These are phyloP conservation scores for Abrus precatorius DNA, from an alignment of 306 rosid genomes.

Conservation along the genomic window DNA sequence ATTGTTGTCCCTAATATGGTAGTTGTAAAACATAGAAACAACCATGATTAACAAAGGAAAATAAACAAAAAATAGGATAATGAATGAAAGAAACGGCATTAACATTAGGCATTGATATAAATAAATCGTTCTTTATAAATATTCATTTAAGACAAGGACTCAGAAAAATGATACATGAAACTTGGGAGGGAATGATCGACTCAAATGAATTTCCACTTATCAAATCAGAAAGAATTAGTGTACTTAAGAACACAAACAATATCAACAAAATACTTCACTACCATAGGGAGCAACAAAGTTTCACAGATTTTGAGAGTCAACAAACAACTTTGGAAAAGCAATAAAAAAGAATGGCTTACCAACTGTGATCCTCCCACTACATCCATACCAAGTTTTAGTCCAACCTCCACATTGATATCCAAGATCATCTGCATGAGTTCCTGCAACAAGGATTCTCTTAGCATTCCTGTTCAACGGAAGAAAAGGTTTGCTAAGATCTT, in stretches of 20 bases:
- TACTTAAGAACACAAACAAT: not conserved
- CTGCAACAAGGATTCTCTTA: conserved; percentile 77
- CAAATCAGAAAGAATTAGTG: conserved; percentile 6
- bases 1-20: conserved; percentile 75
- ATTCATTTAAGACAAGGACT: not conserved
- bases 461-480: conserved; percentile 80
- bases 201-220: conserved; percentile 28
- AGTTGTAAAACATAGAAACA: conserved; percentile 23
- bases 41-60: not conserved
- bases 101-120: not conserved
- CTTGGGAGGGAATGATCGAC: not conserved
- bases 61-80: conserved; percentile 5
- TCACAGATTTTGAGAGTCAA: conserved; percentile 12
- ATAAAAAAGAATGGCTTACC: conserved; percentile 56
- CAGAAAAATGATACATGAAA: conserved; percentile 9
- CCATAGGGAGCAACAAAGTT: conserved; percentile 18
- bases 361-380: conserved; percentile 69
- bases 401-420: conserved; percentile 97
- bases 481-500: conserved; percentile 66
- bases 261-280: not conserved
- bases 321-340: conserved; percentile 3
- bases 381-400: conserved; percentile 76
- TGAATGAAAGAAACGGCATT: conserved; percentile 23
- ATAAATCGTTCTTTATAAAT: conserved; percentile 21
- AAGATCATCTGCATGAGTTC: conserved; percentile 86